phyloP scores from a whole-genome alignment of 495 filamentous ascomycete genomes.

The Penicillium nucicola region DNA sequence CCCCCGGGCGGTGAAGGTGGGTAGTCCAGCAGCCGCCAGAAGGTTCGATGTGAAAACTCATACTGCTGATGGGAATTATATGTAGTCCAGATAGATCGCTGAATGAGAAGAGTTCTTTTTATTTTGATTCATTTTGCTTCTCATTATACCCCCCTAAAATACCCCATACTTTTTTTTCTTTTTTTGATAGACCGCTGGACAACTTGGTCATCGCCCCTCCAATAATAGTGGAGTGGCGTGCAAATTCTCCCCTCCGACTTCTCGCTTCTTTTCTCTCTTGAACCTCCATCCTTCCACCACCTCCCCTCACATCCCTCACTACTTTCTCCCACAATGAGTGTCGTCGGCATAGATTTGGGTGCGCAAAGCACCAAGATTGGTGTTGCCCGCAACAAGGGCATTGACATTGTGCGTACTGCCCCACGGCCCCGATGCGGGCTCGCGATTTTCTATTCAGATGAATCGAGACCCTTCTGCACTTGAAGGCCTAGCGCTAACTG shows the following conservation, averaged over 20 bases:
- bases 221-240: conserved; percentile 36
- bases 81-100: conserved; percentile 10
- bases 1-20: conserved; percentile 28
- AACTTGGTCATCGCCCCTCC: conserved; percentile 22
- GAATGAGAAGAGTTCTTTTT: not conserved
- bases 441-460: not conserved
- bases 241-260: conserved; percentile 43
- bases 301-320: conserved; percentile 11
- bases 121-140: not conserved
- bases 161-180: not conserved
- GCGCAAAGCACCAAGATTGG: conserved; percentile 96
- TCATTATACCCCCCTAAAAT: not conserved
- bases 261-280: conserved; percentile 24
- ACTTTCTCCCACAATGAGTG: conserved; percentile 56
- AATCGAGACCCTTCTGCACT: not conserved
- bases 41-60: conserved; percentile 34
- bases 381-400: conserved; percentile 95
- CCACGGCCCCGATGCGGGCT: conserved; percentile 13
- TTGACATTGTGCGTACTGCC: conserved; percentile 86
- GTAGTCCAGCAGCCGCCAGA: conserved; percentile 36
- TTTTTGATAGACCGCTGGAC: conserved; percentile 12
- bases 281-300: conserved; percentile 15
- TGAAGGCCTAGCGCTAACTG: conserved; percentile 22
- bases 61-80: conserved; percentile 12
- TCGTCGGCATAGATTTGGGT: conserved; percentile 93